phyloP scores from a whole-genome alignment of 306 rosid genomes.

The Begonia peltatifolia region DNA sequence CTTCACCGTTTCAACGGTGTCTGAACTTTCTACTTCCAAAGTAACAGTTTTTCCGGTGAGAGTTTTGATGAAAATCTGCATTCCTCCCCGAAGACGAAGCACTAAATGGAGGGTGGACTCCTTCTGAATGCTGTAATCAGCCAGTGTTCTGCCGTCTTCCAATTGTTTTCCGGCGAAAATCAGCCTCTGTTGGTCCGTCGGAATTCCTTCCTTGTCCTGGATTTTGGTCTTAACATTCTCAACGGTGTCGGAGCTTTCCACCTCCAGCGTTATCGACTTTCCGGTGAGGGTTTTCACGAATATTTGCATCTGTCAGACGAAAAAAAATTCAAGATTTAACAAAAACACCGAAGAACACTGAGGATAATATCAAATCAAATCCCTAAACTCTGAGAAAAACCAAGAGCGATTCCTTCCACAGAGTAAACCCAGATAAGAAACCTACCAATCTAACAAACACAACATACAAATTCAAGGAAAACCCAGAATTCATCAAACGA shows the following conservation, averaged over 20 bases:
- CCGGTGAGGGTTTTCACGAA: conserved; percentile 20
- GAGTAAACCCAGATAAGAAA: too few relatives aligned
- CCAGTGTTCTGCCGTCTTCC: conserved; percentile 12
- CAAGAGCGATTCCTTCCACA: too few relatives aligned
- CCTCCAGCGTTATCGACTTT: conserved; percentile 13
- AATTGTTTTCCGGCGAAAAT: conserved; percentile 17
- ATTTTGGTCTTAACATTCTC: conserved; percentile 16
- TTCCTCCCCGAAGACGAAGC: conserved; percentile 17
- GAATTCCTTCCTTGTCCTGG: conserved; percentile 17
- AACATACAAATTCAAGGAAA: too few relatives aligned
- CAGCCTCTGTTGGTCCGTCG: conserved; percentile 20
- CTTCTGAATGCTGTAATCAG: conserved; percentile 17
- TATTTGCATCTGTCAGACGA: conserved; percentile 11
- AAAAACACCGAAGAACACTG: too few relatives aligned
- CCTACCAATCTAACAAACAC: too few relatives aligned
- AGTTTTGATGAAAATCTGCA: conserved; percentile 15
- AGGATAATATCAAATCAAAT: too few relatives aligned
- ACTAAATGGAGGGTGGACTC: conserved; percentile 18
- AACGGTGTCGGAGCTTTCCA: conserved; percentile 16
- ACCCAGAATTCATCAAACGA: too few relatives aligned
- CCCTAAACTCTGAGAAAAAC: too few relatives aligned
- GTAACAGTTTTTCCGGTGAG: conserved; percentile 14
- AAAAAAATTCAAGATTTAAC: neutral
- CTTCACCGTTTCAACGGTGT: conserved; percentile 15
- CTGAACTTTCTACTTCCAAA: conserved; percentile 15